phyloP scores from a whole-genome alignment of 2,329 filamentous ascomycete species.

The Hypoxylon sp. region DNA sequence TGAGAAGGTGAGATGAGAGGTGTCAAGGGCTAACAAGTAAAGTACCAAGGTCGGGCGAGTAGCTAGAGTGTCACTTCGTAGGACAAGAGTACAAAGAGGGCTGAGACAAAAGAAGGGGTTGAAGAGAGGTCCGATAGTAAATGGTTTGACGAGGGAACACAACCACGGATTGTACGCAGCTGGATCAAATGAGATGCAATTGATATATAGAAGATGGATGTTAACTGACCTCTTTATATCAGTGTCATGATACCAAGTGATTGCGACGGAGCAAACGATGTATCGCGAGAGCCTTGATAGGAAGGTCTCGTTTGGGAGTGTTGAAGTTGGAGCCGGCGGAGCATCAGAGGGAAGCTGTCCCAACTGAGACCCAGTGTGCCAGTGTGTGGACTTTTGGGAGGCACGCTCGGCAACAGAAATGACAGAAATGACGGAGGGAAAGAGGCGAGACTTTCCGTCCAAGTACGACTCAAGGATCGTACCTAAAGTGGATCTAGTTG shows the following conservation, averaged over 20 bases:
- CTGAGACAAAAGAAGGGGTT: conserved; percentile 30
- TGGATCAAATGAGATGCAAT: conserved; percentile 3
- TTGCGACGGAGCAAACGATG: conserved; percentile 8
- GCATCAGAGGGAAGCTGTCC: conserved; percentile 11
- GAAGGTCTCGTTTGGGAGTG: conserved; percentile 10
- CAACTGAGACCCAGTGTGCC: conserved; percentile 4
- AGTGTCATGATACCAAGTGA: conserved; percentile 21
- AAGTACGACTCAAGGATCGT: conserved; percentile 26
- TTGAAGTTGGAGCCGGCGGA: conserved; percentile 17
- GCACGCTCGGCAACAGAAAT: conserved; percentile 16
- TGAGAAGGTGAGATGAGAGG: conserved; percentile 35
- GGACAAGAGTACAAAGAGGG: conserved; percentile 30
- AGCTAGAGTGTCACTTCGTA: conserved; percentile 4
- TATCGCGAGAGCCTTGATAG: not conserved
- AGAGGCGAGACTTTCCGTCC: conserved; percentile 16
- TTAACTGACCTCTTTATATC: conserved; percentile 30
- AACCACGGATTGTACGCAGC: not conserved
- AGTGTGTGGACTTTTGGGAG: conserved; percentile 4
- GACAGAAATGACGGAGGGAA: conserved; percentile 29
- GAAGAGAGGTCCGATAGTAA: conserved; percentile 2
- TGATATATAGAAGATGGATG: not conserved
- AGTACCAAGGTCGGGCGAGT: conserved; percentile 5
- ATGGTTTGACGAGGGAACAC: conserved; percentile 8
- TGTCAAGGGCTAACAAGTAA: conserved; percentile 7
- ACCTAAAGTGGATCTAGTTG: conserved; percentile 35